Evolutionary conservation across 495 filamentous ascomycete species (phyloP), one percentile per base, ranked within the genome.

Genomic region (Penicillium arizonense): DNA sequence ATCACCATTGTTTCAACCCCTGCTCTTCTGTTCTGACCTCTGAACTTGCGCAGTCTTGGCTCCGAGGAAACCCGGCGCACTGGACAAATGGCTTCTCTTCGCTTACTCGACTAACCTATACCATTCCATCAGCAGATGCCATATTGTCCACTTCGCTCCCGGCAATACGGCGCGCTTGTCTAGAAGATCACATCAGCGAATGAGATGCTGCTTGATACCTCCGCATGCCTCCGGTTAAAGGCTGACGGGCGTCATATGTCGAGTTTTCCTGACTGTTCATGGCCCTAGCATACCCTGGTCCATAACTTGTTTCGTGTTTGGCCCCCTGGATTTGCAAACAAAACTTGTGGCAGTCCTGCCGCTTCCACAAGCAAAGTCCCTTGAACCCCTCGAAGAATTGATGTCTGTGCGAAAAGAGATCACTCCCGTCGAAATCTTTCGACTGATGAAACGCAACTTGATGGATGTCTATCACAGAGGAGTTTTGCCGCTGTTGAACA

Each of bases 201-300:
- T 60, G 16, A 42, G 42, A 33, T 41, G 51, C 34, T 51, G 41
- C 44, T 32, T 40, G n/a, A 20, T 18, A 33, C 16, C 23, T 48
- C 50, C 42, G 26, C 39, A 54, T 53, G 32, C 33, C 39, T 42
- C 47, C 43, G 43, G 47, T 50, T 38, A 10, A 37, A 57, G 46
- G 54, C 60, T 60, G 50, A 60, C 53, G 46, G 50, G 50, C 50
- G 43, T 56, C 32, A 33, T 39, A 26, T 59, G 40, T 32, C 49
- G 49, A 47, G 44, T 38, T 48, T 32, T 34, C 35, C 13, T 30
- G n/a, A 18, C 44, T 32, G 41, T 34, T 45, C 30, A 7, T 28
- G 36, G 38, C 47, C 47, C 41, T 47, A 35, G 40, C 18, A 21
- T 9, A 39, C 36, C 33, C 53, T 34, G 20, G 33, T 46, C 30